These are phyloP conservation scores for Rusavskia elegans DNA, from an alignment of 495 filamentous ascomycete genomes.

Conservation along the genomic window DNA sequence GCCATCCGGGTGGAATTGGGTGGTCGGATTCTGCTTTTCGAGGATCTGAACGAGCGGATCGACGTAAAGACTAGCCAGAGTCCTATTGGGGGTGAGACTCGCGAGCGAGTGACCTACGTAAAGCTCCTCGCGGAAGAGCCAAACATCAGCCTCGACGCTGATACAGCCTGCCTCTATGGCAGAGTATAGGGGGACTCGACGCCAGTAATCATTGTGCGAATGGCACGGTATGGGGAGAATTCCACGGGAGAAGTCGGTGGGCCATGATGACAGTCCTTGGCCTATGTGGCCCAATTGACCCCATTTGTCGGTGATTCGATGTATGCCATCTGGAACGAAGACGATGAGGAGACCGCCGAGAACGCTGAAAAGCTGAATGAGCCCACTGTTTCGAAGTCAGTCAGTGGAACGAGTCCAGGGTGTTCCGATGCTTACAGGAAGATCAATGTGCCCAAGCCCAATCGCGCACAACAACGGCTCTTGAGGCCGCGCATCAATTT, in stretches of 20 bases:
- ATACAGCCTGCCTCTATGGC: conserved; percentile 53
- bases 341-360: conserved; percentile 31
- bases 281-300: conserved; percentile 31
- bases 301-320: conserved; percentile 36
- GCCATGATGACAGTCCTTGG: conserved; percentile 41
- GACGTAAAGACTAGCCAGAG: conserved; percentile 39
- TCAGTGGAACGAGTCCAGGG: neutral
- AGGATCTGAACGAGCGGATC: conserved; percentile 38
- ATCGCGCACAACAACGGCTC: neutral
- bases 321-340: conserved; percentile 42
- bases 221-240: conserved; percentile 54
- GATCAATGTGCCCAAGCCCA: neutral
- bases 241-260: conserved; percentile 60
- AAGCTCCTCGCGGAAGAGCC: conserved; percentile 49
- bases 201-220: conserved; percentile 88
- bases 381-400: conserved; percentile 18
- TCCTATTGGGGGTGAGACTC: conserved; percentile 31
- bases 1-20: conserved; percentile 1
- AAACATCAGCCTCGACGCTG: conserved; percentile 75
- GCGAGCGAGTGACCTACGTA: conserved; percentile 43
- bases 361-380: conserved; percentile 34
- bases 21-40: conserved; percentile 26
- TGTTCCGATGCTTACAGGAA: neutral
- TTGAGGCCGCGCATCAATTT: neutral
- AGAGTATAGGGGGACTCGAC: conserved; percentile 52